phyloP scores from a whole-genome alignment of 768 basidiomycete genomes.

The Mycena epipterygia region DNA sequence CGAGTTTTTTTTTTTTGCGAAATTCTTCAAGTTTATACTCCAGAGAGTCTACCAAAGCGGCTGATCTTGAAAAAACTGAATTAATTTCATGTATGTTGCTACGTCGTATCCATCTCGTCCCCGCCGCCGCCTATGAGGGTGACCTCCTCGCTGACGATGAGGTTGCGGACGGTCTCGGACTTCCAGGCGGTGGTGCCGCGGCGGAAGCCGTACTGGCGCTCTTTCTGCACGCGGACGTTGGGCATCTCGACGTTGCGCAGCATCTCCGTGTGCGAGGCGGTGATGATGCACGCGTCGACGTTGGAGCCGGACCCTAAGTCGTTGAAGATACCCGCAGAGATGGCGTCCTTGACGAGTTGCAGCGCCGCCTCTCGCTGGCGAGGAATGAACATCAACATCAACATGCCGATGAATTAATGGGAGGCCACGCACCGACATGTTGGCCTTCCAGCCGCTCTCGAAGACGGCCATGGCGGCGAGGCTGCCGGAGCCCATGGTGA shows the following conservation, averaged over 20 bases:
- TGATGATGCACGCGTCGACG: conserved; percentile 97
- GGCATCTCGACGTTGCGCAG: conserved; percentile 95
- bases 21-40: no score
- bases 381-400: not conserved
- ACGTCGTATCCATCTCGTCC: conserved; percentile 85
- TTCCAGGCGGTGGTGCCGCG: conserved; percentile 93
- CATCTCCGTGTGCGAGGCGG: conserved; percentile 89
- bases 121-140: conserved; percentile 54
- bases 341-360: conserved; percentile 84
- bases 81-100: conserved; percentile 35
- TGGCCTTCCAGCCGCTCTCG: conserved; percentile 85
- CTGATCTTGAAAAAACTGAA: conserved; percentile 10
- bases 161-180: conserved; percentile 78
- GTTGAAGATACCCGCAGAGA: conserved; percentile 98
- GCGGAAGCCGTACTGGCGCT: conserved; percentile 79
- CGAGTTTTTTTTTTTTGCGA: no score
- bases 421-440: conserved; percentile 84
- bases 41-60: no score
- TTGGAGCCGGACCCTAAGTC: conserved; percentile 99
- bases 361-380: conserved; percentile 85
- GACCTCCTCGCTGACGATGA: conserved; percentile 82
- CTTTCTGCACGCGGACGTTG: conserved; percentile 86
- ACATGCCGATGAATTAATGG: not conserved
- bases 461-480: conserved; percentile 99
- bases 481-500: conserved; percentile 98